Evolutionary conservation across 2,329 filamentous ascomycete species (phyloP).

Genomic region (Fusarium coicis): DNA sequence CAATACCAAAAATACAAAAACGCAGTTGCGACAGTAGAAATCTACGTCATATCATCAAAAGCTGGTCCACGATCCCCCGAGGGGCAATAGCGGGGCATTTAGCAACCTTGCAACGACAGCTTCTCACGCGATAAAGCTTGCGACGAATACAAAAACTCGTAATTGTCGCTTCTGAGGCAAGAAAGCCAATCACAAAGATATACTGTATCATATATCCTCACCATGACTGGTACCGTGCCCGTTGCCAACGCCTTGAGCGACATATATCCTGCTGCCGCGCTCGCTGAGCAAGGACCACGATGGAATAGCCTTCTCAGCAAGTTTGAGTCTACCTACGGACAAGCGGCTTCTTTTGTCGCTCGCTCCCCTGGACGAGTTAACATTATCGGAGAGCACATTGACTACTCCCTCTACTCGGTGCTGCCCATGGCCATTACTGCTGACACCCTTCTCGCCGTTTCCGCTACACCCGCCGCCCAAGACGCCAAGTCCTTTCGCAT

Average conservation of each 20-base stretch:
- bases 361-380: conserved; percentile 95
- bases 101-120: conserved; percentile 36
- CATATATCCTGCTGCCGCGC: conserved; percentile 82
- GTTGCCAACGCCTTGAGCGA: conserved; percentile 79
- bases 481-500: conserved; percentile 70
- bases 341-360: conserved; percentile 81
- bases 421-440: conserved; percentile 95
- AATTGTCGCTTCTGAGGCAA: not conserved
- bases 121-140: conserved; percentile 35
- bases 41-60: conserved; percentile 34
- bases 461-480: conserved; percentile 60
- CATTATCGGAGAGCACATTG: conserved; percentile 99
- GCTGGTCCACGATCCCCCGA: conserved; percentile 23
- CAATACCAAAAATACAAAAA: not conserved
- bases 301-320: conserved; percentile 79
- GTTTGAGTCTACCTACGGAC: conserved; percentile 78
- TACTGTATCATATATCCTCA: not conserved
- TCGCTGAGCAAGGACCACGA: conserved; percentile 73
- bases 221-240: conserved; percentile 72
- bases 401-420: conserved; percentile 97
- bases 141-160: conserved; percentile 18
- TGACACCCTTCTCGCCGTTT: conserved; percentile 89
- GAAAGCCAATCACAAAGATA: not conserved
- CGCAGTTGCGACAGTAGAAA: not conserved
- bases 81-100: conserved; percentile 41